phyloP scores from a whole-genome alignment of 2,329 filamentous ascomycete genomes.

The Lachnellula occidentalis region DNA sequence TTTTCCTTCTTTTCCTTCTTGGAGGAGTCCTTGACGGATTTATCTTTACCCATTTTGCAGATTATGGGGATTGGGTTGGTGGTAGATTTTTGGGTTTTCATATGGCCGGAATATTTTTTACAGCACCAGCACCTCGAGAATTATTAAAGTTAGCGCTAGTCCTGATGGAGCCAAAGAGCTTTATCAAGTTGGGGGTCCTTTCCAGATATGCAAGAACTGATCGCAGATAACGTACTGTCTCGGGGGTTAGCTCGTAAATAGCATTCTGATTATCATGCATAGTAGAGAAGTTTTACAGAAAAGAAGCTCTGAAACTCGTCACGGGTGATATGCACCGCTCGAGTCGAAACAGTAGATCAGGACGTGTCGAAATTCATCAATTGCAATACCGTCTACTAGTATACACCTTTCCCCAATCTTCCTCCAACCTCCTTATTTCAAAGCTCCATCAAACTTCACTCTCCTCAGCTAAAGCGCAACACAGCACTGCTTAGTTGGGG shows the following conservation, averaged over 20 bases:
- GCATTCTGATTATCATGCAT: too few relatives aligned
- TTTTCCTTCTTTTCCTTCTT: constrained; percentile 68
- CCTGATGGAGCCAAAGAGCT: constrained; percentile 5
- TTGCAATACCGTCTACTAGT: constrained; percentile 27
- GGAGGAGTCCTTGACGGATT: constrained; percentile 26
- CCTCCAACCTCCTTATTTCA: constrained; percentile 8
- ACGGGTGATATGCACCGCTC: neutral
- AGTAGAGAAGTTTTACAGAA: too few relatives aligned
- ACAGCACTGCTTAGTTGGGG: constrained; percentile 21
- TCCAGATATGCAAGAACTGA: neutral
- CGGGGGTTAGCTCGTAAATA: too few relatives aligned
- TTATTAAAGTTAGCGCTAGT: constrained; percentile 10
- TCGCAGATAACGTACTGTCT: neutral
- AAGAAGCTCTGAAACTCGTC: neutral
- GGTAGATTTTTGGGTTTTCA: neutral
- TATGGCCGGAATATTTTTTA: neutral
- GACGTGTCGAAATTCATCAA: constrained; percentile 13
- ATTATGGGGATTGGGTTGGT: neutral
- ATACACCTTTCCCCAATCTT: constrained; percentile 20
- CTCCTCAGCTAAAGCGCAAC: constrained; percentile 21
- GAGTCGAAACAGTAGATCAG: neutral
- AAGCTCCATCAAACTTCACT: constrained; percentile 9
- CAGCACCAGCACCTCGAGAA: neutral
- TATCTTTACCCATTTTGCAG: constrained; percentile 29
- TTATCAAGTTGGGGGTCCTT: neutral